Conservation (phyloP, 2,329 filamentous ascomycete species). For the Alternaria angustiovoidea region DNA sequence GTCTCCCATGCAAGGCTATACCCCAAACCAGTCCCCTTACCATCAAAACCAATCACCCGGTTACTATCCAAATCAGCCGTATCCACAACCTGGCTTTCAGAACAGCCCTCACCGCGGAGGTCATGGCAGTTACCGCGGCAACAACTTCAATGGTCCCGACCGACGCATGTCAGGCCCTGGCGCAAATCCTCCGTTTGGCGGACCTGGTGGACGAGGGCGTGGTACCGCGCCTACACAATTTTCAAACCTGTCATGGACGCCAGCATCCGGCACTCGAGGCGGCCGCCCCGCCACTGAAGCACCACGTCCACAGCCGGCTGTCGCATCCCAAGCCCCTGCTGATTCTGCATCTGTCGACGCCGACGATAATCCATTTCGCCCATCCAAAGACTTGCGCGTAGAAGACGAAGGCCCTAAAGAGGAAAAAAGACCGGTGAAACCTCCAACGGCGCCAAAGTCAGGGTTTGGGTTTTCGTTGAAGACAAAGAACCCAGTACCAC, state of each 20-base stretch:
- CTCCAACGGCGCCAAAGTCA: constrained; percentile 61
- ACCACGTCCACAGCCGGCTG: constrained; percentile 37
- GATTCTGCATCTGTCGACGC: constrained; percentile 57
- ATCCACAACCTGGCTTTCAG: constrained; percentile 64
- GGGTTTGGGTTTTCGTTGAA: constrained; percentile 93
- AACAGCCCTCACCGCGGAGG: constrained; percentile 62
- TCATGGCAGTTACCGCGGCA: constrained; percentile 65
- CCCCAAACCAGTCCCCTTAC: constrained; percentile 64
- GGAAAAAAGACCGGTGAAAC: constrained; percentile 61
- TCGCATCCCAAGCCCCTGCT: constrained; percentile 19
- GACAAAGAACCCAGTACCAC: constrained; percentile 66
- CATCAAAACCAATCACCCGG: constrained; percentile 47
- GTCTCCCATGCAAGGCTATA: constrained; percentile 65
- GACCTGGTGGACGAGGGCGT: constrained; percentile 61
- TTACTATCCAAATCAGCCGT: constrained; percentile 63
- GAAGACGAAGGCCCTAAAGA: constrained; percentile 68
- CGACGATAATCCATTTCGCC: constrained; percentile 68
- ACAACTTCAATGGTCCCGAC: constrained; percentile 54
- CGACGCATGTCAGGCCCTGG: constrained; percentile 58
- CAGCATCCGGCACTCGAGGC: constrained; percentile 63
- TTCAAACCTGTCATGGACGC: constrained; percentile 76
- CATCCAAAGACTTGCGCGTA: constrained; percentile 69
- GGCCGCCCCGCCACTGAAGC: constrained; percentile 56
- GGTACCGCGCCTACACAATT: constrained; percentile 61
- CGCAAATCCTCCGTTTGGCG: constrained; percentile 48